A percentile compares a stretch with the other conserved stretches of the same genome.
These are phyloP conservation scores for Hemileccinum rubropunctum DNA, from an alignment of 768 basidiomycete species.

Conservation along the genomic window DNA sequence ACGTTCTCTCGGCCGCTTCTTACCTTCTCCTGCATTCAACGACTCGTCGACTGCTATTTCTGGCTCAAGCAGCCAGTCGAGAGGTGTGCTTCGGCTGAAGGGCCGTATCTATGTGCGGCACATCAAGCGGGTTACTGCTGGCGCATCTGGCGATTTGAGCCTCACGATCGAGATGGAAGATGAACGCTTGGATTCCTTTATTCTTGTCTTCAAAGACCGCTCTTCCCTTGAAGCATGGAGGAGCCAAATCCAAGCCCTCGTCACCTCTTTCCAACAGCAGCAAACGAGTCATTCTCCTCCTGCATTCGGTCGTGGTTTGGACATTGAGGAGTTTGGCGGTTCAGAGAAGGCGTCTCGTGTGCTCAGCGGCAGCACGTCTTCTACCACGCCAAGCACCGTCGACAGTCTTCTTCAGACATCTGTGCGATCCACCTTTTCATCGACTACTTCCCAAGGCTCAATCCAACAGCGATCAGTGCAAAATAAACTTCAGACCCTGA, in stretches of 20 bases:
- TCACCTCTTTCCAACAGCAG: conserved; percentile 66
- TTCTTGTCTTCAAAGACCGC: conserved; percentile 91
- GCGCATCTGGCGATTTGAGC: conserved; percentile 81
- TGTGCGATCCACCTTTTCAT: conserved; percentile 68
- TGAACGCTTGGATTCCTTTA: conserved; percentile 89
- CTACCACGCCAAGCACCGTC: conserved; percentile 56
- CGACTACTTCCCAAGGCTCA: conserved; percentile 70
- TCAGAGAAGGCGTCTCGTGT: conserved; percentile 74
- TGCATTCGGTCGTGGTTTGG: conserved; percentile 39
- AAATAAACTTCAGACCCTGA: conserved; percentile 59
- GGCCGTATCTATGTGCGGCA: conserved; percentile 95
- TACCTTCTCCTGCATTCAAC: conserved; percentile 60
- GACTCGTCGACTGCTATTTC: conserved; percentile 47
- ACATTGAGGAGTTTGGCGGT: conserved; percentile 77
- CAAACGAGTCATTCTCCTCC: conserved; percentile 36
- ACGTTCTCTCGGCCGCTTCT: conserved; percentile 69
- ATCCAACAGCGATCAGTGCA: conserved; percentile 34
- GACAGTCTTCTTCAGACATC: conserved; percentile 67
- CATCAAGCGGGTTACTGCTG: conserved; percentile 85
- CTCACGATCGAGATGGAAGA: conserved; percentile 98
- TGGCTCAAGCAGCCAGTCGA: conserved; percentile 30
- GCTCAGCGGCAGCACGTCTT: conserved; percentile 70
- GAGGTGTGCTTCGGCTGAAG: conserved; percentile 84
- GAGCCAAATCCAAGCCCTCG: conserved; percentile 74
- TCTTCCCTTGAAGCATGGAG: conserved; percentile 89